These are phyloP conservation scores for Cylindrotheca closterium DNA, from an alignment of 108 stramenopile genomes.

Conservation along the genomic window DNA sequence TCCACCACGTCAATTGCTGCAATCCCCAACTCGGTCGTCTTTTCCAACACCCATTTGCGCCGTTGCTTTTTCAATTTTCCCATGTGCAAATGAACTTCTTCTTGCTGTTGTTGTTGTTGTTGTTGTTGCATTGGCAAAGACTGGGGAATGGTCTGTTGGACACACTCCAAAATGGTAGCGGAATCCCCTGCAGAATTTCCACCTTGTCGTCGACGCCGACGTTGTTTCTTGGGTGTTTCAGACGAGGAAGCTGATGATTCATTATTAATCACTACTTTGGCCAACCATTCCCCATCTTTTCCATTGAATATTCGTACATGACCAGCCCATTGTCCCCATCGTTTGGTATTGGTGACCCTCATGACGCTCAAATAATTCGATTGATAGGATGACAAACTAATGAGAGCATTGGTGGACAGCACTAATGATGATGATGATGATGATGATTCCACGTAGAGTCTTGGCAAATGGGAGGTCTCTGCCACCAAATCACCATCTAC, in stretches of 20 bases:
- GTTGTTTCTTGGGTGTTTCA: slow-evolving; percentile 8
- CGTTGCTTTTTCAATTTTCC: slow-evolving; percentile 64
- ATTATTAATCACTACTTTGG: slow-evolving; percentile 29
- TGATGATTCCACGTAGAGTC: not conserved
- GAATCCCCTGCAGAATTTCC: not conserved
- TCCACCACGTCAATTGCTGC: slow-evolving; percentile 36
- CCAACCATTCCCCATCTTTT: slow-evolving; percentile 77
- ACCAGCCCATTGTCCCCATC: slow-evolving; percentile 30
- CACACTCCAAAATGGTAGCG: slow-evolving; percentile 45
- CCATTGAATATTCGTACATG: slow-evolving; percentile 76
- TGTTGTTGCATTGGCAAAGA: slow-evolving; percentile 41
- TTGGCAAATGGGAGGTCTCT: slow-evolving; percentile 5
- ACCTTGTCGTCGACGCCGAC: slow-evolving; percentile 14
- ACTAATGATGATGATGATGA: not conserved
- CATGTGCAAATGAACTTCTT: slow-evolving; percentile 46
- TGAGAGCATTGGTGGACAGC: slow-evolving; percentile 5
- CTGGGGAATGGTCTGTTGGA: slow-evolving; percentile 27
- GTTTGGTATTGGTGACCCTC: slow-evolving; percentile 56
- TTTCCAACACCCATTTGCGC: slow-evolving; percentile 71
- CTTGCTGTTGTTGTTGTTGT: slow-evolving; percentile 5
- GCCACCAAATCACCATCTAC: not conserved
- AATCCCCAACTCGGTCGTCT: slow-evolving; percentile 75
- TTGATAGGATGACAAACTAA: slow-evolving; percentile 55
- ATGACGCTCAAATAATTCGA: slow-evolving; percentile 80
- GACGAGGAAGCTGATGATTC: not conserved